Evolutionary conservation across 106 monocot genomes (phyloP).

Genomic region (Dendrobium chrysotoxum): DNA sequence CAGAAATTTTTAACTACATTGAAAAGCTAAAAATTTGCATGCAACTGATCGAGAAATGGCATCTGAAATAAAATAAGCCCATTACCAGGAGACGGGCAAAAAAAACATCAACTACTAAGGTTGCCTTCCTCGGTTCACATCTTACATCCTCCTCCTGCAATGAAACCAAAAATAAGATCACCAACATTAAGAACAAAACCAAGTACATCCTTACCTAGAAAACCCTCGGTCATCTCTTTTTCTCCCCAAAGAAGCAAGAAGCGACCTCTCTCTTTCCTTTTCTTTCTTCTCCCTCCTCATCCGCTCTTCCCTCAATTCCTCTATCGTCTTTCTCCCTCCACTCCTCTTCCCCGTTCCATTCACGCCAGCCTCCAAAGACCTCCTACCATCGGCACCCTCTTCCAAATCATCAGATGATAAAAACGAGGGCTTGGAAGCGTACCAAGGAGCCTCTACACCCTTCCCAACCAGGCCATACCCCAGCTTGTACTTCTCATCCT

Average conservation of each 20-base stretch:
- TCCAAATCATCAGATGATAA: neutral
- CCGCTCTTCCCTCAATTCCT: constrained; percentile 50
- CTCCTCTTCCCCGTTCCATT: constrained; percentile 20
- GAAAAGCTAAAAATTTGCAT: neutral
- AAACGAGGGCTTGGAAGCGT: constrained; percentile 20
- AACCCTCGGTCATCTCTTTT: neutral
- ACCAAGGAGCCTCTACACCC: constrained; percentile 92
- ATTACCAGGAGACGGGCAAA: neutral
- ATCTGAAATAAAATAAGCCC: neutral
- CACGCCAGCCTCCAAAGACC: neutral
- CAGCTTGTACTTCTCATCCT: constrained; percentile 90
- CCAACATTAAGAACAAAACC: neutral
- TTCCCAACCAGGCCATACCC: constrained; percentile 86
- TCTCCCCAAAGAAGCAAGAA: constrained; percentile 4
- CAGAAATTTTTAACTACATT: neutral
- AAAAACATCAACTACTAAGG: neutral
- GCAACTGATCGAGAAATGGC: neutral
- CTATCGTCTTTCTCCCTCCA: constrained; percentile 37
- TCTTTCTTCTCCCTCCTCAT: constrained; percentile 35
- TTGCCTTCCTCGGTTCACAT: neutral
- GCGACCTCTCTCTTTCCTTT: constrained; percentile 10
- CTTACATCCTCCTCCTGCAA: neutral
- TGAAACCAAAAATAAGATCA: neutral
- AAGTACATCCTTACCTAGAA: neutral
- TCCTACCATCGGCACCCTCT: constrained; percentile 1